A percentile compares a stretch with the other conserved stretches of the same genome.
These are phyloP conservation scores for Lactarius tabidus DNA, from an alignment of 768 basidiomycete species.

Conservation along the genomic window DNA sequence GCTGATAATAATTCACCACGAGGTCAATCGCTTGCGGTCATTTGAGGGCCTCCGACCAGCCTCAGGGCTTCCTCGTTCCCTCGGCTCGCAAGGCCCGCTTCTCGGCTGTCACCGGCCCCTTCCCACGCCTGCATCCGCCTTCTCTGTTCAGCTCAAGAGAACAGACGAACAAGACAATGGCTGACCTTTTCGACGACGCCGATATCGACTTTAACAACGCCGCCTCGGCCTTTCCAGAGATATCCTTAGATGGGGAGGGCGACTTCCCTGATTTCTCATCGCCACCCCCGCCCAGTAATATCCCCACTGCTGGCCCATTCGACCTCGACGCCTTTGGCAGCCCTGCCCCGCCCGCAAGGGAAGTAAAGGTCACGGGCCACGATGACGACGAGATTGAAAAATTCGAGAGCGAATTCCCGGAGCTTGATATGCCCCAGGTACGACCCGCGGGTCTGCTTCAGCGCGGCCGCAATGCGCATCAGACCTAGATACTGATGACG, in stretches of 20 bases:
- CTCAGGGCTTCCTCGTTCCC: not conserved
- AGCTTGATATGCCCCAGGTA: constrained; percentile 54
- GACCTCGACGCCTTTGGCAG: constrained; percentile 64
- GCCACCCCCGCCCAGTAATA: constrained; percentile 28
- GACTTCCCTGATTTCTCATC: constrained; percentile 47
- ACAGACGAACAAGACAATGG: constrained; percentile 26
- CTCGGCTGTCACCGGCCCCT: not conserved
- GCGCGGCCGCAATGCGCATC: not conserved
- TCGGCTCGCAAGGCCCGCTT: not conserved
- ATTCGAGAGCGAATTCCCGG: constrained; percentile 84
- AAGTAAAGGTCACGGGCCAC: constrained; percentile 78
- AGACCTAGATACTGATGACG: constrained; percentile 23
- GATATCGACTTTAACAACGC: constrained; percentile 80
- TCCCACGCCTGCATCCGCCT: constrained; percentile 1
- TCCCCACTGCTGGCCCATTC: constrained; percentile 40
- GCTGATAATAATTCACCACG: constrained; percentile 17
- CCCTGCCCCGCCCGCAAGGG: constrained; percentile 40
- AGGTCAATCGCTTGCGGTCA: constrained; percentile 14
- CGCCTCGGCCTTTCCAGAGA: constrained; percentile 82
- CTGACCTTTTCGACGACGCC: constrained; percentile 39
- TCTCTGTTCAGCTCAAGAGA: not conserved
- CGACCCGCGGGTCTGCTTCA: constrained; percentile 23
- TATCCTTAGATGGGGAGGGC: constrained; percentile 63
- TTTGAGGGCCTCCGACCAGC: not conserved
- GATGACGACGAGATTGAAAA: constrained; percentile 67